Base-by-base conservation (phyloP, 2,329 filamentous ascomycete species). In the Alternaria sp. region DNA sequence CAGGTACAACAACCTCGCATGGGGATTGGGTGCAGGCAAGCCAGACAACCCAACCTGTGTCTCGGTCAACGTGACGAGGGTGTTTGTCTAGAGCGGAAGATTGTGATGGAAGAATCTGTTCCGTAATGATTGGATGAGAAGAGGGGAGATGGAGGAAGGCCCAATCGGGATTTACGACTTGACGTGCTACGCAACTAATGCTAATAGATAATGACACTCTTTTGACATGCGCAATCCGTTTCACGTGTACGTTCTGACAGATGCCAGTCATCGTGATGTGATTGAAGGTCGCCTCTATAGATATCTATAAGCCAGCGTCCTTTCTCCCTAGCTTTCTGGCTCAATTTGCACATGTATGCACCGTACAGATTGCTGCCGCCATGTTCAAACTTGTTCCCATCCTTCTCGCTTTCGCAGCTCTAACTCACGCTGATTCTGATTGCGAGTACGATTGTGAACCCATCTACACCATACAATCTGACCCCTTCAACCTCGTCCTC, bases 21-120 rank as follows among this genome's bases (percentile, higher is more conserved):
- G 83, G 82, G 77, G 76, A 3, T 49, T 83, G 54, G 83, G 83
- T 1, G 64, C 69, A 10, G 70, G 46, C 7, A 68, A 74, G 62
- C 82, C 83, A 6, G 75, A 85, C 71, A 84, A 84, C 67, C 82
- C 83, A 10, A 81, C 73, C 44, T 85, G 83, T 71, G 69, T 76
- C 17, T 79, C 78, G 57, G 82, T 84, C 10, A 71, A 78, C 52
- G 82, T 85, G 8, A 75, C 77, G 65, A 78, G 81, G 59, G 65
- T 72, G 0, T 76, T 75, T 56, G 44, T 67, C 23, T 66, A 30
- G 50, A 25, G 21, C 9, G 26, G 4, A 9, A 13, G 10, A 43
- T 23, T 17, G 28, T 12, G 26, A 15, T 19, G 12, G 49, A 32
- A 45, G 12, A 15, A 17, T 23, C 13, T 49, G 17, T 40, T 40